Evolutionary conservation across 768 basidiomycete species (phyloP).

Genomic region (Phylloporus rhodoxanthus): DNA sequence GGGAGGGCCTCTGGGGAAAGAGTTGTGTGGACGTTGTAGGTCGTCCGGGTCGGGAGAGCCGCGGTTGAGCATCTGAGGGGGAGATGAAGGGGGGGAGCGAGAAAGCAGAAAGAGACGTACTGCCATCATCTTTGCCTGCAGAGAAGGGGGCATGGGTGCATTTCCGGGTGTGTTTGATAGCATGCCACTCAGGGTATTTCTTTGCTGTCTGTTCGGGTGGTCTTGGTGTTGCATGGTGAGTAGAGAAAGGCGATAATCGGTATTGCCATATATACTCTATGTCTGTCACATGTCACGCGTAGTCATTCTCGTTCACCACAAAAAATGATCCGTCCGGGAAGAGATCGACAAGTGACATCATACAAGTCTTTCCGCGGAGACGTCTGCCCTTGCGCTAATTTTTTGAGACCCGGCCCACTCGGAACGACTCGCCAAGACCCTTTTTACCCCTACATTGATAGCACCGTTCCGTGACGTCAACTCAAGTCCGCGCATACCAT

Average conservation of each 20-base stretch:
- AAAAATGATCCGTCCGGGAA: constrained; percentile 3
- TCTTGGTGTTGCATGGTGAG: not conserved
- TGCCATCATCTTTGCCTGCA: constrained; percentile 92
- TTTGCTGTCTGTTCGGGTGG: constrained; percentile 5
- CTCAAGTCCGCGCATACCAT: no score
- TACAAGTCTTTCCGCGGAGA: no score
- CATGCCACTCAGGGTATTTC: constrained; percentile 35
- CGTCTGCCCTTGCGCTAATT: not conserved
- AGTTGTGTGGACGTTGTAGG: constrained; percentile 28
- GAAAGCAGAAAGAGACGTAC: constrained; percentile 38
- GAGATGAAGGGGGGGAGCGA: constrained; percentile 10
- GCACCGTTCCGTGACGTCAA: no score
- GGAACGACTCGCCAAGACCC: no score
- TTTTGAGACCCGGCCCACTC: not conserved
- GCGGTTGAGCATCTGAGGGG: constrained; percentile 43
- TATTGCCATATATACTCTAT: constrained; percentile 31
- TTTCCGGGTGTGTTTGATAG: constrained; percentile 40
- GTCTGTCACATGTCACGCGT: constrained; percentile 20
- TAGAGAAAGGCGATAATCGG: constrained; percentile 27
- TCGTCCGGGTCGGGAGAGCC: constrained; percentile 22
- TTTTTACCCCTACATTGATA: no score
- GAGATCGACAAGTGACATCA: not conserved
- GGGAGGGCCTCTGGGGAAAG: constrained; percentile 33
- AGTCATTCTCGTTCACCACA: no score
- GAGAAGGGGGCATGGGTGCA: constrained; percentile 78